Base-by-base conservation (phyloP, 2,329 filamentous ascomycete genomes). In the Atkinsonella texensis region DNA sequence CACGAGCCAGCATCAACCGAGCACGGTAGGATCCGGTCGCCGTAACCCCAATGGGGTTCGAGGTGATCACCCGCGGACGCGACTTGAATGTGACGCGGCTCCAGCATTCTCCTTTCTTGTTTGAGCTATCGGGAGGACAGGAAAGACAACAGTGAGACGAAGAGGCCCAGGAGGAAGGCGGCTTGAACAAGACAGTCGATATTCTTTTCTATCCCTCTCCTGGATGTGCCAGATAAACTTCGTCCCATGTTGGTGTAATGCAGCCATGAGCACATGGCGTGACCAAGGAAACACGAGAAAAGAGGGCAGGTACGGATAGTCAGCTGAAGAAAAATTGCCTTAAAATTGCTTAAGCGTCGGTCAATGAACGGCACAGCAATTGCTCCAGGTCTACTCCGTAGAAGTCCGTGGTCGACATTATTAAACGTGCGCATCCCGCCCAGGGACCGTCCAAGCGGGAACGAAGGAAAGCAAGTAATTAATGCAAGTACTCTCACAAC, bases 41-140 rank as follows among this genome's bases (percentile, higher is more conserved):
- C 66, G 52, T 74, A 75, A 43, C 73, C 73, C 73, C 73, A 75
- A 59, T 75, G 71, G 39, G 63, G 64, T 51, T 70, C 63, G 13
- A 69, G 52, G n/a, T 52, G 49, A 31, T 57, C 56, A n/a, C 65
- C 68, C 11, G 64, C 62, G 31, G 57, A 64, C 53, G 66, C 64
- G 52, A 74, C 68, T 55, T 74, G 72, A 53, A 74, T 73, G 55
- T 72, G 70, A 28, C 62, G 62, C 55, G 58, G 57, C 53, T 44
- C 56, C 54, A 63, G 20, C 35, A 48, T 49, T 28, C 28, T 28
- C 5, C 28, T 28, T 28, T 6, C 7, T 28, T 32, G 23, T 42
- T 15, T 12, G 15, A 38, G 11, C 35, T 38, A 4, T 15, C 33
- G 17, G 10, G 17, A n/a, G 18, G 18, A 42, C n/a, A 23, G 4